Percentiles rank a stretch among this genome's conserved stretches.
Conservation (phyloP, 176 grass and related monocot genomes). For the Hsuehochloa calcarea region DNA sequence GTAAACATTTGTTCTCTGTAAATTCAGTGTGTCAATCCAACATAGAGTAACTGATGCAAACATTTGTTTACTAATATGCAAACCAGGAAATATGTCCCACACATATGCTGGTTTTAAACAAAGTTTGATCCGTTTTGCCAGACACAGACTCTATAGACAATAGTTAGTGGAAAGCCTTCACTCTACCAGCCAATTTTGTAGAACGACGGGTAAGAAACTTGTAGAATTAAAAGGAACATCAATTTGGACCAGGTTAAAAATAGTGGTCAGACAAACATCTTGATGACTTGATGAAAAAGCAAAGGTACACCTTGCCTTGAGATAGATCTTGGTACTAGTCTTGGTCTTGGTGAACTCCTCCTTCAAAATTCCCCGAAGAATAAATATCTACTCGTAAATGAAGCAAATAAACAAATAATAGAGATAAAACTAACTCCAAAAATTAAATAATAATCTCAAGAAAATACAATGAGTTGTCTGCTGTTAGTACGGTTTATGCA, state of each 20-base stretch:
- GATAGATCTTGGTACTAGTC: no score
- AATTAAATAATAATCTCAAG: no score
- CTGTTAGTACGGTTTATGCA: no score
- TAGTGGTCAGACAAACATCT: no score
- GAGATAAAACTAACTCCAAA: no score
- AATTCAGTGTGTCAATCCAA: neutral
- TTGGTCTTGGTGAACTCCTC: no score
- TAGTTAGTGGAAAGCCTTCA: neutral
- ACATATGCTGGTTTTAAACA: neutral
- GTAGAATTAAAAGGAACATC: neutral
- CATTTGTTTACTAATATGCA: constrained; percentile 1
- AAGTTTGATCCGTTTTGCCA: neutral
- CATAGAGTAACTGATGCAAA: neutral
- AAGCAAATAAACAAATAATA: no score
- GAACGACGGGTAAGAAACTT: neutral
- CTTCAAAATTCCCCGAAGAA: no score
- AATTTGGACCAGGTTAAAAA: neutral
- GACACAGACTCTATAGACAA: neutral
- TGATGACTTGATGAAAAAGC: constrained; percentile 2
- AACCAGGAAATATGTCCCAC: constrained; percentile 1
- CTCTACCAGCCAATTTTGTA: neutral
- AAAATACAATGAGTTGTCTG: no score
- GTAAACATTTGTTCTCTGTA: neutral
- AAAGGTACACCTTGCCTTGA: no score
- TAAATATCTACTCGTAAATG: no score